Evolutionary conservation across 345 rosid species (phyloP), one percentile per base, ranked within the genome.

Genomic region (Zanthoxylum bungeanum): DNA sequence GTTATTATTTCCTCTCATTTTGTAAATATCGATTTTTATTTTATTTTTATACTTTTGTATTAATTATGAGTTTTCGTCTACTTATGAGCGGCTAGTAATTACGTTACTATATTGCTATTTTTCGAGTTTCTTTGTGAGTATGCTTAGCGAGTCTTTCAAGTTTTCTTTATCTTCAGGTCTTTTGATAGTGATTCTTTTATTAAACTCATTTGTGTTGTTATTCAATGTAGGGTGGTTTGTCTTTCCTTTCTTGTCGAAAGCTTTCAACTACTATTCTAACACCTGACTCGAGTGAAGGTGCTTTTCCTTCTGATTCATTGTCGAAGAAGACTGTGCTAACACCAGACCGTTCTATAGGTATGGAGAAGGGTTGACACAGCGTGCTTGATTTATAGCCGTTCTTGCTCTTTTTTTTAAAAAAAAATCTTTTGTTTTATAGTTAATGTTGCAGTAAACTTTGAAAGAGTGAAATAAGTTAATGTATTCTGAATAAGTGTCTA

Each of bases 321-420:
- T 79, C 80, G 17, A 63, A 84, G 74, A 83, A 78, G 83, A 53
- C 79, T 17, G 76, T 75, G 21, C 16, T 82, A 28, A 73, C 81
- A 10, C 88, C 92, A 1, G 91, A 91, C 21, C 83, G 87, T 1
- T 62, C 78, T 57, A 78, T 89, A 80, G 98, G 96, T 88, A 83
- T 61, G 72, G 12, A 57, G 42, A 69, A 30, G 50, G 33, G 25
- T 40, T 50, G 36, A 58, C 67, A 27, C 0, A 66, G 14, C 12
- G 17, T 51, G 51, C 9, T 64, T 64, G 19, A 19, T 49, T 25
- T 69, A 1, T 47, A 4, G 40, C 12, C 11, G 40, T 44, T 55
- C 22, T 33, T 24, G 7, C 33, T 42, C 14, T 42, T 11, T 10
- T 51, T 27, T 22, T 33, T 31, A n/a, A n/a, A n/a, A n/a, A n/a